These are phyloP conservation scores for Candida dajiaensis DNA, from an alignment of 805 yeast genomes.

Conservation along the genomic window DNA sequence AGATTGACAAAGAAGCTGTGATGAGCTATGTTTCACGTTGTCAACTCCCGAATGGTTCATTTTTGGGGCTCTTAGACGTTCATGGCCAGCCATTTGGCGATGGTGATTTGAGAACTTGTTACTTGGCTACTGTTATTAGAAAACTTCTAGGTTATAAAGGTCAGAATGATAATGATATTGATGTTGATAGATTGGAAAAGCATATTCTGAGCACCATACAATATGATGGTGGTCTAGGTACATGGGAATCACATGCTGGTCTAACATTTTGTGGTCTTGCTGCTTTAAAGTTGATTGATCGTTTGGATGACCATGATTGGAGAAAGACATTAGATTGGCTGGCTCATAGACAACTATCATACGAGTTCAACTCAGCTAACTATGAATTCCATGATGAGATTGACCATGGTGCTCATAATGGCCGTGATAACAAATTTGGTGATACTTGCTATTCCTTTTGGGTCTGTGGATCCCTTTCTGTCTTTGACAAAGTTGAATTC, in stretches of 20 bases:
- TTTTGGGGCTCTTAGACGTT: conserved; percentile 37
- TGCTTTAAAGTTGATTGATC: conserved; percentile 39
- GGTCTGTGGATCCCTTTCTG: conserved; percentile 37
- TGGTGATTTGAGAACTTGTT: conserved; percentile 65
- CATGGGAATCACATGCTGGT: conserved; percentile 78
- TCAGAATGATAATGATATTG: conserved; percentile 31
- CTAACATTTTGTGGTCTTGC: conserved; percentile 80
- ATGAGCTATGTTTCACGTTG: conserved; percentile 51
- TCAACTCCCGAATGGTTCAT: conserved; percentile 57
- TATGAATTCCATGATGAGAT: conserved; percentile 35
- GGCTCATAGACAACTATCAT: conserved; percentile 54
- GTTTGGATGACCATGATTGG: conserved; percentile 25
- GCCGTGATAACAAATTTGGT: conserved; percentile 75
- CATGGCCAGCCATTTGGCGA: conserved; percentile 44
- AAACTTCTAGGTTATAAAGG: conserved; percentile 33
- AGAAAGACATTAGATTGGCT: conserved; percentile 50
- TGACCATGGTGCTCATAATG: conserved; percentile 79
- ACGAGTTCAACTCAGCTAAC: conserved; percentile 22
- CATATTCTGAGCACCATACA: conserved; percentile 34
- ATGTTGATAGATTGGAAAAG: conserved; percentile 31
- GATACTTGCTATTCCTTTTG: conserved; percentile 91
- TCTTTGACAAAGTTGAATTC: conserved; percentile 28
- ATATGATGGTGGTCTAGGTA: conserved; percentile 71
- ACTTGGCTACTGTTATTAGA: conserved; percentile 64
- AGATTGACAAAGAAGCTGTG: conserved; percentile 38